A percentile compares a stretch with the other conserved stretches of the same genome.
These are phyloP conservation scores for Nicotiana otophora DNA, from an alignment of 257 asterid genomes.

Conservation along the genomic window DNA sequence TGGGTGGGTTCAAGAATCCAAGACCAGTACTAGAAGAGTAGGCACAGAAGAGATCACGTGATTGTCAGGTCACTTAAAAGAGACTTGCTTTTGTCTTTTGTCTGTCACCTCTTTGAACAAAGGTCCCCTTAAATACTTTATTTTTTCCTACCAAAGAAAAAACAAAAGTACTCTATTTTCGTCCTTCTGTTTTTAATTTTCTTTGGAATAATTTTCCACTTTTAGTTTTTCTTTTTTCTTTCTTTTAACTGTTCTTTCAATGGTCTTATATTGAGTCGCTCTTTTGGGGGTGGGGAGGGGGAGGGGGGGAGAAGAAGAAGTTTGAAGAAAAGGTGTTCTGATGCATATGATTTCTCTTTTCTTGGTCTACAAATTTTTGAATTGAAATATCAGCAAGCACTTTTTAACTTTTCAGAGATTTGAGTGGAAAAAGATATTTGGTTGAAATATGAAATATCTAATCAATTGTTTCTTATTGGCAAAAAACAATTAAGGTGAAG, in stretches of 20 bases:
- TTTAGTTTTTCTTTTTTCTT: too few species aligned
- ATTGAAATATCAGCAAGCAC: not conserved
- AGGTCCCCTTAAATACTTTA: not conserved
- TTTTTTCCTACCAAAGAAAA: too few species aligned
- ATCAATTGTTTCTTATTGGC: not conserved
- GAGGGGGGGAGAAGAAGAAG: too few species aligned
- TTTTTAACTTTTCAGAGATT: not conserved
- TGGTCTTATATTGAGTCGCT: too few species aligned
- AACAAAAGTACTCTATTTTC: too few species aligned
- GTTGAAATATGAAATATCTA: not conserved
- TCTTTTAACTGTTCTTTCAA: too few species aligned
- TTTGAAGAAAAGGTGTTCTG: too few species aligned
- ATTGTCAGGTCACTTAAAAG: constrained; percentile 47
- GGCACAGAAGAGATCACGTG: constrained; percentile 57
- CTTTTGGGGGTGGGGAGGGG: too few species aligned
- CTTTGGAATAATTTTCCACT: too few species aligned
- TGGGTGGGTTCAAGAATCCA: not conserved
- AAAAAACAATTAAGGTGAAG: not conserved
- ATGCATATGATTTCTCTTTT: too few species aligned
- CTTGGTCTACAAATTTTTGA: too few species aligned
- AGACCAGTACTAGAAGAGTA: not conserved
- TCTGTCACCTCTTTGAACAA: constrained; percentile 32
- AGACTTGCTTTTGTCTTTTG: constrained; percentile 26
- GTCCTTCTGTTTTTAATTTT: too few species aligned
- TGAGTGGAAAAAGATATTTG: not conserved